Base-by-base conservation (phyloP, 2,329 filamentous ascomycete species). In the Tympanopsis confertula region DNA sequence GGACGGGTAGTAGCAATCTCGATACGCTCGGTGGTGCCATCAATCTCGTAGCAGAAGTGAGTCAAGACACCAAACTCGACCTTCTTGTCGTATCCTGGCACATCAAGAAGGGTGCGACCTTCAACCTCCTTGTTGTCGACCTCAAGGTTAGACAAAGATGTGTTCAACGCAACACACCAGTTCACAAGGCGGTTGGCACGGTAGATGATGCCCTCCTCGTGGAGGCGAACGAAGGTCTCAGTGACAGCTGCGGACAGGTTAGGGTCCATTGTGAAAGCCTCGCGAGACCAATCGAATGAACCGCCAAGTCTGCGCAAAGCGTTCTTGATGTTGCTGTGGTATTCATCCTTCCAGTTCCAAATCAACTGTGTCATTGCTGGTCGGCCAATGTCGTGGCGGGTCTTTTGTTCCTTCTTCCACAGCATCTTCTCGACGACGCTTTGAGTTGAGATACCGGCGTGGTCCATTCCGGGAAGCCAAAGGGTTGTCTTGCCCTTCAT, bases 351-450 rank as follows among this genome's bases (percentile, higher is more conserved):
- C 91, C 91, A 98, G 28, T 87, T 78, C 85, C 85, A 93, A 35
- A 93, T 84, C 33, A 75, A 78, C 42, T 88, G 67, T 18, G 87
- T 68, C 52, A 98, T 89, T 51, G 79, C 78, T 43, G 78, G 66
- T 46, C 91, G 76, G 42, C 91, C 91, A 24, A 98, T 69, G 50
- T 98, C 91, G 53, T 94, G 82, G 44, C 91, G 74, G 3, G 88
- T 94, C 69, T 94, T 88, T 54, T 83, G 71, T 57, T 94, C 74
- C 41, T 74, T 75, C 59, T 84, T 82, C 81, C 83, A 94, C 18
- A 96, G 69, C 82, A 93, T 94, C 58, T 94, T 96, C 66, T 98
- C 91, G 38, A 98, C 89, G 37, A 98, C 91, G 47, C 74, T 86
- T 62, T 98, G 91, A 4, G 91, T 96, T 3, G 86, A 87, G 48